Percentiles rank a stretch among this genome's conserved stretches.
Evolutionary conservation across 768 basidiomycete species (phyloP).

Genomic region (Trametes cubensis): DNA sequence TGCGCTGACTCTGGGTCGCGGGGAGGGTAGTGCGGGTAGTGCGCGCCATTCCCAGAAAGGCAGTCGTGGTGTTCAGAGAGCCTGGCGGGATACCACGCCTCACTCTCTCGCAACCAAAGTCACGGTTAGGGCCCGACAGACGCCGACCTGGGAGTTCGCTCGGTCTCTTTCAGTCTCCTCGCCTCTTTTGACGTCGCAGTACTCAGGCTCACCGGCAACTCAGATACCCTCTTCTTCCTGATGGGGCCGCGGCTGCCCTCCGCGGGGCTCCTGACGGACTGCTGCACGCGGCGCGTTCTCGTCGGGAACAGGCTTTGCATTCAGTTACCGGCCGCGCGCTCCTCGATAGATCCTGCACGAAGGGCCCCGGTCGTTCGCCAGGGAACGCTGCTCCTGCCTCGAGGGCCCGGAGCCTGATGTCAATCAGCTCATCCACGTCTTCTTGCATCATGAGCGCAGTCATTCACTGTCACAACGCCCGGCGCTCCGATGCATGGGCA

Average conservation of each 20-base stretch:
- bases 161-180: conserved; percentile 17
- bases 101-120: background rate
- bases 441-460: conserved; percentile 26
- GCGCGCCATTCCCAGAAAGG: conserved; percentile 15
- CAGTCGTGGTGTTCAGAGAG: conserved; percentile 15
- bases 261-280: conserved; percentile 4
- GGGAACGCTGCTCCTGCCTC: conserved; percentile 18
- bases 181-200: background rate
- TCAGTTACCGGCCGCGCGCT: conserved; percentile 17
- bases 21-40: background rate
- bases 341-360: conserved; percentile 4
- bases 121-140: conserved; percentile 7
- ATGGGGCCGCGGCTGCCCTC: conserved; percentile 1
- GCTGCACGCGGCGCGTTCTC: conserved; percentile 14
- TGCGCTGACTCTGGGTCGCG: background rate
- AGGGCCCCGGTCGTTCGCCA: conserved; percentile 12
- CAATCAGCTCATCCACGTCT: conserved; percentile 25
- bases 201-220: conserved; percentile 23
- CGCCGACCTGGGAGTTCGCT: conserved; percentile 7
- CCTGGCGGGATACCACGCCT: conserved; percentile 4
- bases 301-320: conserved; percentile 18
- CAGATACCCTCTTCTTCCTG: conserved; percentile 17
- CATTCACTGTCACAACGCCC: conserved; percentile 20
- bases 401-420: conserved; percentile 24
- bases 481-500: conserved; percentile 23